Percentiles rank a stretch among this genome's conserved stretches.
Conservation (phyloP, 805 yeast species). For the Ogataea pilisensis region DNA sequence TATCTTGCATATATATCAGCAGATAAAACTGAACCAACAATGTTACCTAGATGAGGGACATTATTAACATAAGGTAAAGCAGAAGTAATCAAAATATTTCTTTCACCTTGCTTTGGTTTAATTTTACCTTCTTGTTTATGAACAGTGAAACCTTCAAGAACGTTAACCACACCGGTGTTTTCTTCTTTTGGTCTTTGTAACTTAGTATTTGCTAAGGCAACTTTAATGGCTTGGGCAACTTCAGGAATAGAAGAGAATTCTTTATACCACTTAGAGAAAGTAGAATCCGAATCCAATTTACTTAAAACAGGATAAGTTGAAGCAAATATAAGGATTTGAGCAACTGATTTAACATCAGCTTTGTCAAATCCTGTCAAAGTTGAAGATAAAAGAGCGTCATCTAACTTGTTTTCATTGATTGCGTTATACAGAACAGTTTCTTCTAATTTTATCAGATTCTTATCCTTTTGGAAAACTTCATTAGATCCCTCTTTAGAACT, state of each 20-base stretch:
- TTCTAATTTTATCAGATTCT: constrained; percentile 34
- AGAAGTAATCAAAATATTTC: constrained; percentile 86
- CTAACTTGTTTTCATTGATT: constrained; percentile 33
- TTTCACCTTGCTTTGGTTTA: constrained; percentile 65
- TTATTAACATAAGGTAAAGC: constrained; percentile 98
- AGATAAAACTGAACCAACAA: constrained; percentile 88
- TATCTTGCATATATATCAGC: constrained; percentile 94
- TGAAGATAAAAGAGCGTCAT: constrained; percentile 10
- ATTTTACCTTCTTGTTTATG: constrained; percentile 34
- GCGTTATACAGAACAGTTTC: constrained; percentile 42
- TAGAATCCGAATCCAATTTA: constrained; percentile 15
- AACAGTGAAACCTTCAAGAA: constrained; percentile 18
- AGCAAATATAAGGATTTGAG: constrained; percentile 57
- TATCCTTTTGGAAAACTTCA: constrained; percentile 14
- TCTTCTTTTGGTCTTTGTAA: constrained; percentile 37
- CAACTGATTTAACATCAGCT: constrained; percentile 37
- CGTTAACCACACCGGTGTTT: constrained; percentile 36
- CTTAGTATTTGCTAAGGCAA: constrained; percentile 44
- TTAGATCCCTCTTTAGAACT: constrained; percentile 12
- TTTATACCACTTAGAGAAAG: constrained; percentile 36
- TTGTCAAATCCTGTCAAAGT: constrained; percentile 13
- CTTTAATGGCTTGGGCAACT: constrained; percentile 42
- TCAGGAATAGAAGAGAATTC: constrained; percentile 35
- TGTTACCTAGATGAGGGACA: constrained; percentile 97
- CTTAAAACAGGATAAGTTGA: constrained; percentile 45